A percentile compares a stretch with the other conserved stretches of the same genome.
These are phyloP conservation scores for Lathyrus tuberosus DNA, from an alignment of 306 rosid genomes.

Conservation along the genomic window DNA sequence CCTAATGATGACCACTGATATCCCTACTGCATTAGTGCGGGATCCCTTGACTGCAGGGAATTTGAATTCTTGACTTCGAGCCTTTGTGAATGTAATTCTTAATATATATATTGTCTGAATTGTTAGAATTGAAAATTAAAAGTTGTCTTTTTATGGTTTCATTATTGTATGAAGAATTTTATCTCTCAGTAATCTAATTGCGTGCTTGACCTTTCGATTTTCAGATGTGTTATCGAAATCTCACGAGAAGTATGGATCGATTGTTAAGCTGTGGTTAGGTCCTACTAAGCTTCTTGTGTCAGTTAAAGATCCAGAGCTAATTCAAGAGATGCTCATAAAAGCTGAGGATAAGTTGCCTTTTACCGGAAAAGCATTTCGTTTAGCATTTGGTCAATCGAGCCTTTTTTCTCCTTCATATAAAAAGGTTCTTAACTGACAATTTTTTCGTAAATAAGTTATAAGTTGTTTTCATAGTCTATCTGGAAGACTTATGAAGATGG, in stretches of 20 bases:
- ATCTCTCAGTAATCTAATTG: neutral
- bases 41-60: too few species aligned
- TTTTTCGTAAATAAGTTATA: neutral
- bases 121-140: too few species aligned
- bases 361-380: conserved; percentile 62
- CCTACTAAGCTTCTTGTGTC: conserved; percentile 85
- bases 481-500: too few species aligned
- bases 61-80: too few species aligned
- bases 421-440: conserved; percentile 48
- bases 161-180: neutral
- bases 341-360: conserved; percentile 75
- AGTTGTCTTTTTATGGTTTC: too few species aligned
- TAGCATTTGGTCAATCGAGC: conserved; percentile 74
- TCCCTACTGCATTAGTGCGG: too few species aligned
- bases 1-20: too few species aligned
- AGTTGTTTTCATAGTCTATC: too few species aligned
- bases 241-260: conserved; percentile 67
- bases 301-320: conserved; percentile 61
- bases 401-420: conserved; percentile 78
- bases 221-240: conserved; percentile 65
- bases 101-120: too few species aligned
- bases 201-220: conserved; percentile 31
- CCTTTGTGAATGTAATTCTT: too few species aligned
- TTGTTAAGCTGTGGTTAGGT: conserved; percentile 84
- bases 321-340: conserved; percentile 72